Base-by-base conservation (phyloP, 306 rosid genomes). In the Quercus cerris region DNA sequence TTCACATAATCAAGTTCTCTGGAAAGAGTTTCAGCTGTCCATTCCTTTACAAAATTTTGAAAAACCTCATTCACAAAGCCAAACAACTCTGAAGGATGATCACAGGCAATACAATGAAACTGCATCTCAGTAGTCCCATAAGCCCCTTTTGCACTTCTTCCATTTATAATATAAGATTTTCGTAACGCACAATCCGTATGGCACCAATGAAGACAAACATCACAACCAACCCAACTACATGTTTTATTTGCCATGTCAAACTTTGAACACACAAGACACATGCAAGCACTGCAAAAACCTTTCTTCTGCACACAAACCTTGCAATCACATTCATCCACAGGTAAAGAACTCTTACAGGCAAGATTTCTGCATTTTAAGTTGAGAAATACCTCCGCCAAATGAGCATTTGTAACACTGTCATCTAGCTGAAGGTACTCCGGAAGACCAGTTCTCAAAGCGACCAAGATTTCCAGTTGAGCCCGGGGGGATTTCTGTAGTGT, bases 11-110 rank as follows among this genome's bases (percentile, higher is more conserved):
- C 96, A 67, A 95, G 97, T 76, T 95, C 99, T 87, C 85, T 93
- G 82, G 85, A 78, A 76, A 95, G 84, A 66, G 88, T 84, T 83
- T 95, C 98, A 19, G 82, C 90, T 12, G 99, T 75, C 99, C 99
- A 95, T 3, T 88, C 94, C 78, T 93, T 90, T 2, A 97, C 99
- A 74, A 93, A 93, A 89, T 75, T 90, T 20, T 86, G 96, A 76
- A 95, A 95, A 70, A 95, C 99, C 90, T 95, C 99, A 82, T 95
- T 93, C 84, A 95, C 98, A 74, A 95, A 95, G 80, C 99, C 99
- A 85, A 95, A 95, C 97, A 95, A 88, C 93, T 95, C 99, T 55
- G 99, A 95, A 76, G 98, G 98, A 77, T 91, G 99, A 81, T 89
- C 97, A 78, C 99, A 95, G 63, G 99, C 98, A 86, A 93, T 86